These are phyloP conservation scores for Bromus sterilis DNA, from an alignment of 176 grass and related monocot genomes.

Conservation along the genomic window DNA sequence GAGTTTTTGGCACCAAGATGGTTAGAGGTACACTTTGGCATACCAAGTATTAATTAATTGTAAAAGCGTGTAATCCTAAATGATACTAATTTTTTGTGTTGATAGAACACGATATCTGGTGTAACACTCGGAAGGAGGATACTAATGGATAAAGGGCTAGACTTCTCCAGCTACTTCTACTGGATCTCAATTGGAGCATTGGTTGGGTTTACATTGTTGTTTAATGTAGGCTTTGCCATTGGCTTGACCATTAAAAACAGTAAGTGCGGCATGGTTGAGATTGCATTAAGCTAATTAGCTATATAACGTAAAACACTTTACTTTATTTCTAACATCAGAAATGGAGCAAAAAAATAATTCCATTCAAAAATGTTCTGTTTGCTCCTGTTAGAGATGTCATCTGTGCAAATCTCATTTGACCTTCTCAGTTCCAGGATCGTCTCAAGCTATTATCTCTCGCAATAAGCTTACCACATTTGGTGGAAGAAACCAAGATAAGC, in stretches of 20 bases:
- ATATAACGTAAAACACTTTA: neutral
- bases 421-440: constrained; percentile 34
- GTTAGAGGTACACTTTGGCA: constrained; percentile 50
- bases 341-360: neutral
- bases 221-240: constrained; percentile 57
- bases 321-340: neutral
- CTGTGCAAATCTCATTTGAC: neutral
- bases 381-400: neutral
- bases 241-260: constrained; percentile 59
- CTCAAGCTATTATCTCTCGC: constrained; percentile 46
- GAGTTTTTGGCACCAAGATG: constrained; percentile 86
- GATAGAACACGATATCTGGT: constrained; percentile 30
- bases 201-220: constrained; percentile 47
- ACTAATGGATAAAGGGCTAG: constrained; percentile 49
- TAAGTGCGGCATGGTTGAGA: constrained; percentile 4
- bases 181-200: constrained; percentile 81
- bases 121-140: constrained; percentile 42
- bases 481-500: constrained; percentile 3
- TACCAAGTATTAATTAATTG: neutral
- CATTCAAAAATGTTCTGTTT: neutral
- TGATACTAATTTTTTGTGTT: neutral
- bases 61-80: neutral
- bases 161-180: constrained; percentile 62
- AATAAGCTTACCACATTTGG: constrained; percentile 30
- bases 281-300: neutral